Evolutionary conservation across 2,329 filamentous ascomycete genomes (phyloP).

Genomic region (Phialocephala subalpina): DNA sequence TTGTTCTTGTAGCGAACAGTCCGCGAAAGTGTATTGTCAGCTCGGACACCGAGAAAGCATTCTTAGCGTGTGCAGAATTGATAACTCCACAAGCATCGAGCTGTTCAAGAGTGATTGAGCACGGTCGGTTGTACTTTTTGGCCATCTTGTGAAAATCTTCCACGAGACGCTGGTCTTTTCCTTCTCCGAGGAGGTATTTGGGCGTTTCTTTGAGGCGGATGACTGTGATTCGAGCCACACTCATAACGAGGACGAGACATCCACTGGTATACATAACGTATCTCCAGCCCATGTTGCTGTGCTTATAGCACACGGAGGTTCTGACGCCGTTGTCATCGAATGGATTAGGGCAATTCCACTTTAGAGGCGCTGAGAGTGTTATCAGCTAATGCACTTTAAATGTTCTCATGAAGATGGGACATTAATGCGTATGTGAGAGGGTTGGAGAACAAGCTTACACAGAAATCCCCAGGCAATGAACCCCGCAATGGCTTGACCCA

Average conservation of each 20-base stretch:
- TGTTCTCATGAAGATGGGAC: background rate
- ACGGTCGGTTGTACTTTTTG: slow-evolving; percentile 59
- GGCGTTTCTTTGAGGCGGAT: slow-evolving; percentile 63
- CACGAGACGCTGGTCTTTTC: slow-evolving; percentile 59
- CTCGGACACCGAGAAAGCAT: slow-evolving; percentile 45
- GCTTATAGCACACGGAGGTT: slow-evolving; percentile 53
- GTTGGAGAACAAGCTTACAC: slow-evolving; percentile 22
- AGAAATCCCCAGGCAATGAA: slow-evolving; percentile 41
- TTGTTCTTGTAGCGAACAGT: slow-evolving; percentile 67
- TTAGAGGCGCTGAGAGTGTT: slow-evolving; percentile 48
- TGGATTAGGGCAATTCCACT: slow-evolving; percentile 49
- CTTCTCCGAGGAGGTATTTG: slow-evolving; percentile 62
- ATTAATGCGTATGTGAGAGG: background rate
- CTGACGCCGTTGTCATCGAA: slow-evolving; percentile 37
- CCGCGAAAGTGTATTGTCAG: slow-evolving; percentile 65
- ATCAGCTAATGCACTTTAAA: background rate
- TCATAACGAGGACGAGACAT: slow-evolving; percentile 61
- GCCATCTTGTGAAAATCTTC: slow-evolving; percentile 57
- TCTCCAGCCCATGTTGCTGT: slow-evolving; percentile 64
- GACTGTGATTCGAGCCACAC: slow-evolving; percentile 59
- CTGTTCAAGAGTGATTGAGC: slow-evolving; percentile 57
- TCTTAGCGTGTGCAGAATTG: slow-evolving; percentile 41
- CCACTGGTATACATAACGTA: slow-evolving; percentile 63
- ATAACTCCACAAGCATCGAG: slow-evolving; percentile 54
- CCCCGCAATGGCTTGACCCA: slow-evolving; percentile 41